Evolutionary conservation across 2,329 filamentous ascomycete genomes (phyloP), one percentile per base, ranked within the genome.

Genomic region (Helminthosporium solani): DNA sequence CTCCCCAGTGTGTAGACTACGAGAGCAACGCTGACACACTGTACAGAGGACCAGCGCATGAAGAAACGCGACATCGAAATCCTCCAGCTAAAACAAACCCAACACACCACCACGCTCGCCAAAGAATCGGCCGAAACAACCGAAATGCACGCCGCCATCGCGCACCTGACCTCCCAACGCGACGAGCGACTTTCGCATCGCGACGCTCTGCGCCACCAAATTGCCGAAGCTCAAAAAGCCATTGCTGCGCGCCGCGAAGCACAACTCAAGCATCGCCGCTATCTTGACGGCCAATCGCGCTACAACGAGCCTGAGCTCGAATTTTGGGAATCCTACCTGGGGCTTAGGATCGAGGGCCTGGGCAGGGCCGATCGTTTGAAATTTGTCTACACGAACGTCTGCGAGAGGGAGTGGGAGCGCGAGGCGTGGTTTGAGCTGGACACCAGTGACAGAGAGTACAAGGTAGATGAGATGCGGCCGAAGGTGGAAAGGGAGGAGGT

Each of bases 341-440:
- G 92, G 47, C 71, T 97, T 66, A 79, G 87, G 50, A 95, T 99
- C 63, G 92, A 97, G 66, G 92, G 92, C 1, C 88, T 88, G 0
- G 91, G 89, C 1, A 81, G 83, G 64, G 85, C 88, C 52, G 91
- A 96, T 71, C 81, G 88, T 20, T 77, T 99, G 58, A 92, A 92
- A 70, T 96, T 99, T 68, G 81, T 94, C 2, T 99, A 90, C 66
- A 87, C 84, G 21, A 88, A 95, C 68, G 77, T 97, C 36, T 84
- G 95, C 64, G 90, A 95, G 74, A 82, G 84, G 61, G 86, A 94
- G 65, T 91, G 88, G 86, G 88, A 91, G 59, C 80, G 84, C 48
- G 91, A 97, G 73, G 90, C 88, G 12, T 95, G 88, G 85, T 97
- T 99, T 66, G 92, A 97, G 74, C 76, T 99, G 46, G 85, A 87